phyloP scores from a whole-genome alignment of 495 filamentous ascomycete genomes.

The Penicillium alfredii region DNA sequence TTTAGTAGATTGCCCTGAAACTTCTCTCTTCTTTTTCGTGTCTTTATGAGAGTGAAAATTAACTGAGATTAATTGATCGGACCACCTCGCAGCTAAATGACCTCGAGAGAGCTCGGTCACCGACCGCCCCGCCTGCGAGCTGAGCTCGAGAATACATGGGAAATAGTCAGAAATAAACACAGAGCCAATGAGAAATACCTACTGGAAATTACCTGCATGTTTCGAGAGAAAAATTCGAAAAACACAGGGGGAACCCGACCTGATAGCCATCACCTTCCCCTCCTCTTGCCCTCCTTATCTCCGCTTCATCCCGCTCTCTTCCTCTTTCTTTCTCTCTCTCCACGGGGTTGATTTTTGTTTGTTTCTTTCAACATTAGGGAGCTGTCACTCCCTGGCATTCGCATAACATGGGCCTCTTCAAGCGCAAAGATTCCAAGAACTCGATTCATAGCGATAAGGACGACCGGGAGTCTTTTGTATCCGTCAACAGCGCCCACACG shows the following conservation, averaged over 20 bases:
- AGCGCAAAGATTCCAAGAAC: conserved; percentile 52
- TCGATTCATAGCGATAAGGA: conserved; percentile 45
- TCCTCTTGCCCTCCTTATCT: conserved; percentile 6
- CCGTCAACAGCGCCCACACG: conserved; percentile 44
- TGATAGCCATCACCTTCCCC: conserved; percentile 1
- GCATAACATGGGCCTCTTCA: conserved; percentile 59
- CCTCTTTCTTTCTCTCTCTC: conserved; percentile 5
- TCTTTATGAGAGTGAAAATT: too few species aligned
- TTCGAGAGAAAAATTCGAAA: too few species aligned
- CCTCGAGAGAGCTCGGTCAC: conserved; percentile 12
- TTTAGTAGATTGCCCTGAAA: too few species aligned
- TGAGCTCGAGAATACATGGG: too few species aligned
- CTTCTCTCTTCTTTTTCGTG: too few species aligned
- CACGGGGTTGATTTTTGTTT: too few species aligned
- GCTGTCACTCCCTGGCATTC: too few species aligned
- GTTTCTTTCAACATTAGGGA: too few species aligned
- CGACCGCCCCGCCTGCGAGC: conserved; percentile 12
- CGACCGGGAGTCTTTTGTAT: conserved; percentile 41
- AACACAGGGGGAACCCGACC: too few species aligned
- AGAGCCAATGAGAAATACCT: not conserved
- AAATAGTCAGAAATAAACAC: too few species aligned
- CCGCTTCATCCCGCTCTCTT: conserved; percentile 1
- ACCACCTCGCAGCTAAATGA: too few species aligned
- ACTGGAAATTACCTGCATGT: not conserved
- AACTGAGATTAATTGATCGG: too few species aligned